phyloP scores from a whole-genome alignment of 78 protist species.

The Dictyostelium discoideum region dicty_2.7 NC_007089.4:3983501-3984000 shows the following conservation, averaged over 20 bases:
- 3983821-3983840: neutral
- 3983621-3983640: neutral
- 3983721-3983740: conserved; percentile 16
- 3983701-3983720: neutral
- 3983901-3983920: neutral
- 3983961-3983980: neutral
- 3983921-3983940: neutral
- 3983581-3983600: neutral
- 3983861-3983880: neutral
- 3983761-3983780: neutral
- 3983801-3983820: neutral
- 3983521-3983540: conserved; percentile 22
- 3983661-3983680: neutral
- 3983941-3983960: conserved; percentile 5
- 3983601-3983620: neutral
- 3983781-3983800: neutral
- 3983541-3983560: neutral
- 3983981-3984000: neutral
- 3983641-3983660: neutral
- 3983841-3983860: neutral
- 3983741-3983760: neutral
- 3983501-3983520: neutral
- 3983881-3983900: neutral
- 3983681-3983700: neutral
- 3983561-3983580: neutral